Evolutionary conservation across 1,284 basidiomycete species (phyloP), one percentile per base, ranked within the genome.

Genomic region (Malassezia equina): DNA sequence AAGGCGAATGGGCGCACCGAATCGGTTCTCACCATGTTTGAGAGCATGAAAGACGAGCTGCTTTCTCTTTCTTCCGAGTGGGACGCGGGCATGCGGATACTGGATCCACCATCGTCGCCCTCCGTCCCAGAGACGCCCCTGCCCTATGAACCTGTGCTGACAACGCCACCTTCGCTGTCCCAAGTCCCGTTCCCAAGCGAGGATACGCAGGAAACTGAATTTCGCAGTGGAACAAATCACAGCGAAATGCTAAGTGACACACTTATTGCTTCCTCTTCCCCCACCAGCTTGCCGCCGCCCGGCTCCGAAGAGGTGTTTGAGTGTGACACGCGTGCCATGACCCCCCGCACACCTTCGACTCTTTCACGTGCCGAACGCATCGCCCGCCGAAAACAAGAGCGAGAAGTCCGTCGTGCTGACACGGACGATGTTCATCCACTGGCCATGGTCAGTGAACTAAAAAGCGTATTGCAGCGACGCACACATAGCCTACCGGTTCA

Each of bases 251-350:
- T 44, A n/a, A 25, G 34, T 19, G 47, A 48, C 11, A 46, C 63
- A 28, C 59, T 63, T 15, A 43, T 64, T 17, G 50, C 59, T 21
- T 64, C 63, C 4, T 63, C 69, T 2, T 63, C 63, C 23, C 59
- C 69, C 4, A 47, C 61, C 17, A 58, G 58, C 4, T 58, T 72
- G 9, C 67, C 69, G 19, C 62, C 63, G 15, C 13, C 23, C 11
- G 69, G 67, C 6, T 47, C 60, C 15, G 69, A 72, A 25, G 62
- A 72, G 40, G 63, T 72, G 33, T 72, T 65, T 36, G 70, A 72
- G 45, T 60, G 63, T 51, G 67, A 17, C 47, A 57, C 47, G 60
- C 59, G 7, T 47, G 53, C 19, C n/a, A 52, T 2, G 47, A 49
- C 27, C 45, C 32, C 55, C 1, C 19, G n/a, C 2, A 49, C 47